phyloP scores from a whole-genome alignment of 495 filamentous ascomycete genomes.

The Penicillium samsonianum region DNA sequence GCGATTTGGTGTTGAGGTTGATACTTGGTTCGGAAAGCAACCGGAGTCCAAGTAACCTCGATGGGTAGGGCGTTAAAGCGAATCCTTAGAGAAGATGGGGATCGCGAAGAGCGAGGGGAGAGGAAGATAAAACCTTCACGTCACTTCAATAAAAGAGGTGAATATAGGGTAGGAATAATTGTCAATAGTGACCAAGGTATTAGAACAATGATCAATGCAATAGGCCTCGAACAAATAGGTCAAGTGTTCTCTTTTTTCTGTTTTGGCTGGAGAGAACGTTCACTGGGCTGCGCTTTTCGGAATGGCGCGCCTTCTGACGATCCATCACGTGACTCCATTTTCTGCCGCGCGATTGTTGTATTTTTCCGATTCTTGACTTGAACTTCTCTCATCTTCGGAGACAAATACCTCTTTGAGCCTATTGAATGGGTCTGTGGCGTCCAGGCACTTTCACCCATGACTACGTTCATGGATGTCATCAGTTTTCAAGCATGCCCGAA shows the following conservation, averaged over 20 bases:
- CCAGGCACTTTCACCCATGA: conserved; percentile 25
- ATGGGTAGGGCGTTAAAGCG: conserved; percentile 30
- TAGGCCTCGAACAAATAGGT: conserved; percentile 4
- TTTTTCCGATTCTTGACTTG: conserved; percentile 4
- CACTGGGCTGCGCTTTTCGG: conserved; percentile 32
- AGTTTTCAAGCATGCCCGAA: conserved; percentile 45
- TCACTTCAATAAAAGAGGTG: conserved; percentile 1
- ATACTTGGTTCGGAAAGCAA: conserved; percentile 12
- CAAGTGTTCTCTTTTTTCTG: conserved; percentile 2
- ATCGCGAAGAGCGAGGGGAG: conserved; percentile 35
- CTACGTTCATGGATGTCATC: conserved; percentile 55
- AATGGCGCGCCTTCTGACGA: conserved; percentile 44
- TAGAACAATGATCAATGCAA: conserved; percentile 4
- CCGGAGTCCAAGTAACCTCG: conserved; percentile 19
- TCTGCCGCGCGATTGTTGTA: conserved; percentile 26
- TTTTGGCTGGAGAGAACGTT: conserved; percentile 11
- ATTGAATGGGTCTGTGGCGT: conserved; percentile 18
- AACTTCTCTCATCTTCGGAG: conserved; percentile 9
- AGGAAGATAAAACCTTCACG: conserved; percentile 15
- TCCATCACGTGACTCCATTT: conserved; percentile 40
- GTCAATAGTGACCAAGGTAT: background rate
- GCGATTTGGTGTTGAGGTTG: conserved; percentile 12
- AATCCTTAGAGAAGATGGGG: conserved; percentile 30
- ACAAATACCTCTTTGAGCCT: background rate
- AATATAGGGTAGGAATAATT: background rate